These are phyloP conservation scores for Peribolospora baueri DNA, from an alignment of 768 basidiomycete species.

Conservation along the genomic window DNA sequence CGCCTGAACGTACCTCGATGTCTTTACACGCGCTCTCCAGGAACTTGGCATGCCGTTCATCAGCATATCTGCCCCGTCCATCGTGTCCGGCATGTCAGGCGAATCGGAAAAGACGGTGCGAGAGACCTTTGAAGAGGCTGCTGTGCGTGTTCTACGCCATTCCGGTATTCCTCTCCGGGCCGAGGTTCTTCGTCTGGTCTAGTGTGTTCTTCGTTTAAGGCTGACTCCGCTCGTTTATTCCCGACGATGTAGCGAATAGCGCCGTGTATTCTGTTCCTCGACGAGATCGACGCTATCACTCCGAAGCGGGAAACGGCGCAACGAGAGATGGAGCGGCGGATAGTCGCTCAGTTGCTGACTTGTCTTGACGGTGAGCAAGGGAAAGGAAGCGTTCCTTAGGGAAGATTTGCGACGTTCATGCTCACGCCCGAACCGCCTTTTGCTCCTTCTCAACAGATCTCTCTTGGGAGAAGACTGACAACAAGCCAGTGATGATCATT, in stretches of 20 bases:
- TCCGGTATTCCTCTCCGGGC: background rate
- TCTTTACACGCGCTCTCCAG: constrained; percentile 21
- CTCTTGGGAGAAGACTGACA: constrained; percentile 82
- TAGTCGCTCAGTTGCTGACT: constrained; percentile 89
- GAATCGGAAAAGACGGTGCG: constrained; percentile 91
- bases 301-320: constrained; percentile 95
- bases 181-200: background rate
- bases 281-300: constrained; percentile 94
- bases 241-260: constrained; percentile 86
- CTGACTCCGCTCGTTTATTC: constrained; percentile 69
- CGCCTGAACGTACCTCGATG: background rate
- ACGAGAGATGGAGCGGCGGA: constrained; percentile 89
- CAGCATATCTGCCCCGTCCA: constrained; percentile 74
- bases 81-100: constrained; percentile 95
- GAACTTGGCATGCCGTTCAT: constrained; percentile 85
- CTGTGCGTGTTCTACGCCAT: constrained; percentile 27
- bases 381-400: background rate
- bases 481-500: constrained; percentile 78
- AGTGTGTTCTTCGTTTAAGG: constrained; percentile 15
- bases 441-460: constrained; percentile 35
- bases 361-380: constrained; percentile 76
- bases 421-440: background rate
- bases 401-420: background rate
- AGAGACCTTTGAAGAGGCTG: constrained; percentile 93
- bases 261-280: constrained; percentile 82